Percentiles rank a stretch among this genome's conserved stretches.
Conservation (phyloP, 352 stramenopile species). For the Globisporangium canariense region DNA sequence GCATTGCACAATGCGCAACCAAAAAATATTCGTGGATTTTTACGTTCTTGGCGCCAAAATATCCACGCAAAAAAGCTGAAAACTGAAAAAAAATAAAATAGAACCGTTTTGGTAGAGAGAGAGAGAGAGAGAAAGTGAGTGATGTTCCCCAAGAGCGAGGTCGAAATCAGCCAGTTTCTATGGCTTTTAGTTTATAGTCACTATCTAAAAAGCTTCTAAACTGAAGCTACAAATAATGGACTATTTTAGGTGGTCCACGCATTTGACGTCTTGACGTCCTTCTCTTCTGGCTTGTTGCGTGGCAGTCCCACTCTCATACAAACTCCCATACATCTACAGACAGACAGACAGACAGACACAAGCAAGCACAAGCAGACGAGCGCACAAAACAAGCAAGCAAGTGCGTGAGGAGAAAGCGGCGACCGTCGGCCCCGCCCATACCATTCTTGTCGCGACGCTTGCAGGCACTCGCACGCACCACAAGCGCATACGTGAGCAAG, state of each 20-base stretch:
- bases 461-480: neutral
- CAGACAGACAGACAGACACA: neutral
- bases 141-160: neutral
- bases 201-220: neutral
- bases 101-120: neutral
- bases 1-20: neutral
- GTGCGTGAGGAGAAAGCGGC: neutral
- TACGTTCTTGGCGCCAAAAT: neutral
- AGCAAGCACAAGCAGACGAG: neutral
- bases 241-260: constrained; percentile 1
- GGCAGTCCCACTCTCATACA: constrained; percentile 11
- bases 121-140: neutral
- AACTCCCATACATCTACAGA: constrained; percentile 9
- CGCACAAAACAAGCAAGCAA: constrained; percentile 1
- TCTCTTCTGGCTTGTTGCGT: constrained; percentile 8
- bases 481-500: neutral
- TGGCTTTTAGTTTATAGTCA: neutral
- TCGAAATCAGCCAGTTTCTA: neutral
- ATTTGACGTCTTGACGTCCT: constrained; percentile 1
- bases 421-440: neutral
- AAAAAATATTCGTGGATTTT: neutral
- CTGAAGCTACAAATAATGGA: too few relatives aligned
- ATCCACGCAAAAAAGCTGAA: constrained; percentile 8
- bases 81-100: neutral
- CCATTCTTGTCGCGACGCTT: neutral